Base-by-base conservation (phyloP, 2,329 filamentous ascomycete species). In the Diaporthe destruens region DNA sequence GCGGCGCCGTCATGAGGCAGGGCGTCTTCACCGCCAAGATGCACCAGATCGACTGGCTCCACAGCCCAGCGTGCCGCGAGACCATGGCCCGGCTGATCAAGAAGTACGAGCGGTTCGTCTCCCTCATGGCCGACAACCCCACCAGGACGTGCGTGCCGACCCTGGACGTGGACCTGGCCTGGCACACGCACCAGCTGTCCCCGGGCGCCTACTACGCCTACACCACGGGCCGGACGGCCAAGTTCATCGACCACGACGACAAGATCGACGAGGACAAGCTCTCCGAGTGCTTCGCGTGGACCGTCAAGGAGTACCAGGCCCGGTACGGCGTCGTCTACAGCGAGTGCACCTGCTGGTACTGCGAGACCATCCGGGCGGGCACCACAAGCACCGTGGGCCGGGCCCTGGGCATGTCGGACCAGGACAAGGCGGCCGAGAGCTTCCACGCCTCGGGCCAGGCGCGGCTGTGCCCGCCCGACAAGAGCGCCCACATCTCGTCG, bases 331-430 rank as follows among this genome's bases (percentile, higher is more conserved):
- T 91, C 66, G 87, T 93, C 6, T 97, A 95, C 79, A 91, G 88
- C 1, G 91, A 93, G 80, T 96, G 93, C 77, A 93, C 90, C 0
- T 95, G 93, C 80, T 95, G 93, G 93, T 94, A 95, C 80, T 97
- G 94, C 81, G 94, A 96, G 81, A 87, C 90, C 6, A 87, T 91
- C 69, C 89, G 92, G 44, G 84, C 89, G 55, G 82, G 87, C 2
- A 85, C 90, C 76, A 84, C 89, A 2, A 86, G 84, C 14, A 79
- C 82, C 1, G 75, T 88, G 2, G 83, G 82, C 5, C 83, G 82
- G 23, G 76, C 85, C 1, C 82, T 91, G 20, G 83, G 84, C 7
- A 76, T 84, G 8, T 86, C 84, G 0, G 83, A 81, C 34, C 82
- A 84, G 8, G 84, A 87, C 54, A 87, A 85, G 73, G 78, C 85